Evolutionary conservation across 441 rosid species (phyloP), one percentile per base, ranked within the genome.

Genomic region (Sinapis alba): DNA sequence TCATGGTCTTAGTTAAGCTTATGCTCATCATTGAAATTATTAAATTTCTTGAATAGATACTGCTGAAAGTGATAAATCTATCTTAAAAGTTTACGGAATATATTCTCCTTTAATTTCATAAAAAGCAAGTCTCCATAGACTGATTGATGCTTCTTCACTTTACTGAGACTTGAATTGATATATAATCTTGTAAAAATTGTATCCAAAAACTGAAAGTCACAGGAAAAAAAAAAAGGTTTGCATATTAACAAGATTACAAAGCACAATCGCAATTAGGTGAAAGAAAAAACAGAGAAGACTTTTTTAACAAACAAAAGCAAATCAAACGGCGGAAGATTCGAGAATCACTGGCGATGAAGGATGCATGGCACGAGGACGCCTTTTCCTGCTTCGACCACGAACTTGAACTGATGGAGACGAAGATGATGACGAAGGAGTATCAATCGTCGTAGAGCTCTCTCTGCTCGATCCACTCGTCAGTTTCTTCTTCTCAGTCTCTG

Each of bases 351-450:
- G 93, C 4, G 92, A 82, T 20, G 87, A 83, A 36, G 94, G 95
- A 38, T 85, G 88, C 45, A 66, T 82, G 2, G 89, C 56, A 3
- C 89, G 87, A 5, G 90, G 73, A 2, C 68, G 78, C 72, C 93
- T 86, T 80, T 78, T 86, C 79, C 93, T 85, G 83, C 97, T 93
- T 80, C 98, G 84, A 24, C 98, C 98, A 0, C 96, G 97, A 26
- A 63, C 76, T 71, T 73, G 71, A 45, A 81, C 80, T 0, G 83
- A 76, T 26, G 98, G 97, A 1, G 97, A 84, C 1, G 90, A 83
- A 3, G 87, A 88, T 3, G 91, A 74, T 0, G 91, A 89, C 0
- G 94, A 88, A 1, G 93, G 80, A 19, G 94, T 85, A 72, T 79
- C 82, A 28, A 84, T 80, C 1, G 85, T 80, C 1, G 85, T 78